A percentile compares a stretch with the other conserved stretches of the same genome.
phyloP scores from a whole-genome alignment of 2,329 filamentous ascomycete genomes.

The Fusarium xylarioides region DNA sequence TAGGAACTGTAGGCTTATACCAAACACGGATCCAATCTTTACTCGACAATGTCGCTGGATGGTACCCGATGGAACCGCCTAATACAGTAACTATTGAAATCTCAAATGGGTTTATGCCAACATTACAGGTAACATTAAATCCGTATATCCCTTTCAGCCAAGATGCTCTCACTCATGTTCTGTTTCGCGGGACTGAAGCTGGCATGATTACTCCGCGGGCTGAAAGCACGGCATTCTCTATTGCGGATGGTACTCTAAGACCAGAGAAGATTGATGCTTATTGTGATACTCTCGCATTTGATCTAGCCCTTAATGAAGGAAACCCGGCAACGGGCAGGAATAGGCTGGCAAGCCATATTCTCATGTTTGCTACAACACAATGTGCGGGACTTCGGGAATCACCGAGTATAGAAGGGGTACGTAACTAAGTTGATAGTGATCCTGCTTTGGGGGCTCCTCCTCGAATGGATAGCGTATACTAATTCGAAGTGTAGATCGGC shows the following conservation, averaged over 20 bases:
- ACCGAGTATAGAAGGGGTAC: background rate
- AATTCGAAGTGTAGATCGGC: background rate
- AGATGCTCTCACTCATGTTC: background rate
- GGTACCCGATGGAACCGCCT: background rate
- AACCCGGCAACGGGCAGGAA: background rate
- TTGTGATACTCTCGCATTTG: background rate
- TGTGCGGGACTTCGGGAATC: background rate
- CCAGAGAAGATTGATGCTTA: background rate
- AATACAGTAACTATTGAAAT: background rate
- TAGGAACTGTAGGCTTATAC: background rate
- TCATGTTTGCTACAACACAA: background rate
- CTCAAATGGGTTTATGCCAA: background rate
- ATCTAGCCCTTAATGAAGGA: background rate
- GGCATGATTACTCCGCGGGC: background rate
- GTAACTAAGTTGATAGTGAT: accelerated
- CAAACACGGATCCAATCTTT: background rate
- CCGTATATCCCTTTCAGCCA: background rate
- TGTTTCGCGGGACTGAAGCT: background rate
- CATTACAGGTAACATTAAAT: background rate
- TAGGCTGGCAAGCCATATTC: background rate
- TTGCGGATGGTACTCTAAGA: background rate
- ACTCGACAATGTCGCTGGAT: background rate
- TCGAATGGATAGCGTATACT: accelerated
- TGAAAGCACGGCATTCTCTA: background rate
- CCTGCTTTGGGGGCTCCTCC: background rate